A percentile compares a stretch with the other conserved stretches of the same genome.
These are phyloP conservation scores for Clonostachys rosea DNA, from an alignment of 2,329 filamentous ascomycete genomes.

Conservation along the genomic window DNA sequence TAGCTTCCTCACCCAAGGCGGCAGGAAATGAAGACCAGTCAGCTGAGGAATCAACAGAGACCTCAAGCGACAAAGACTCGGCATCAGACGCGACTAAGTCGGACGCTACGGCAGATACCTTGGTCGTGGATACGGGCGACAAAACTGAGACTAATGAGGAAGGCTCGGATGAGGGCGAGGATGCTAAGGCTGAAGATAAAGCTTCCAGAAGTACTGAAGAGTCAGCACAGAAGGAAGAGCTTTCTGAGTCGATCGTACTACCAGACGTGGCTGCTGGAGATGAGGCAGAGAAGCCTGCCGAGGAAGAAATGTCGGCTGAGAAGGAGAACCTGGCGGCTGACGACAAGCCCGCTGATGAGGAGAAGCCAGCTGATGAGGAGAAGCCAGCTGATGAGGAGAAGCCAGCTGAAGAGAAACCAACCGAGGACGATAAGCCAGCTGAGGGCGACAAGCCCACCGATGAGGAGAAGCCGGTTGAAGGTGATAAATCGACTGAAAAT, in stretches of 20 bases:
- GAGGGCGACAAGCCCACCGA: not conserved
- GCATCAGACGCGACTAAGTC: not conserved
- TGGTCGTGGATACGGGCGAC: not conserved
- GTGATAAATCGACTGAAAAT: not conserved
- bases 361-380: not conserved
- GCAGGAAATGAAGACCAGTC: no score
- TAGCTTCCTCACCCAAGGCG: no score
- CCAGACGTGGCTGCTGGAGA: not conserved
- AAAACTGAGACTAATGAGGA: not conserved
- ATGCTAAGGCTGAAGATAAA: not conserved
- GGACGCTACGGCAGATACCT: not conserved
- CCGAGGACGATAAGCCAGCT: not conserved
- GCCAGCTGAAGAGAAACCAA: not conserved
- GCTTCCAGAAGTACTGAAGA: conserved; percentile 16
- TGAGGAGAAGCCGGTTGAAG: not conserved
- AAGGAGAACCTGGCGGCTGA: not conserved
- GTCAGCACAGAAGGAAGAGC: not conserved
- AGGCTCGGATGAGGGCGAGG: not conserved
- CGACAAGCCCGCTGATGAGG: not conserved
- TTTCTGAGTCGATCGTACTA: no score
- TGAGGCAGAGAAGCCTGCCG: not conserved
- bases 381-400: not conserved
- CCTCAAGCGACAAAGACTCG: not conserved
- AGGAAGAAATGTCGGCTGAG: not conserved
- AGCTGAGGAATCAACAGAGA: no score